Evolutionary conservation across 495 filamentous ascomycete genomes (phyloP).

Genomic region (Podospora pseudoanserina): DNA sequence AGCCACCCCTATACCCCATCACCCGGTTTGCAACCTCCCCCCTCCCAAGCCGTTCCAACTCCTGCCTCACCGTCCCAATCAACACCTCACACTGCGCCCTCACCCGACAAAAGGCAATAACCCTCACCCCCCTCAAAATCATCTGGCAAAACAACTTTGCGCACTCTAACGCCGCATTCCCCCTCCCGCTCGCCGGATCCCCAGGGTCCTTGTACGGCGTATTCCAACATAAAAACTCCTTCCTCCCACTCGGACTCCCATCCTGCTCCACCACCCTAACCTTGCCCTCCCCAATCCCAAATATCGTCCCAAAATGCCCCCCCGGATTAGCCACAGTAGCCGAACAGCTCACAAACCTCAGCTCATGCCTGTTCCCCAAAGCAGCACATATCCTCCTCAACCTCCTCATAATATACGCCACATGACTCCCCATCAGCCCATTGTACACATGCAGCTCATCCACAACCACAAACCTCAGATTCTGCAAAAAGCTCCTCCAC

Average conservation of each 20-base stretch:
- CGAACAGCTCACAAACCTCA: constrained; percentile 95
- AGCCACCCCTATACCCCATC: constrained; percentile 95
- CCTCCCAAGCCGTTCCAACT: constrained; percentile 68
- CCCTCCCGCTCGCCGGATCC: constrained; percentile 82
- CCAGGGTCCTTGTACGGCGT: constrained; percentile 89
- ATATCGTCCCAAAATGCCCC: constrained; percentile 88
- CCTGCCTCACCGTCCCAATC: constrained; percentile 71
- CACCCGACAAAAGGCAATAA: constrained; percentile 91
- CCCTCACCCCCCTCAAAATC: constrained; percentile 79
- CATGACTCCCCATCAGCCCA: constrained; percentile 88
- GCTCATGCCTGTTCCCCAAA: constrained; percentile 71
- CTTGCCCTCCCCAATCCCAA: constrained; percentile 74
- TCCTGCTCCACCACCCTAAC: constrained; percentile 83
- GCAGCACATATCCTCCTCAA: constrained; percentile 86
- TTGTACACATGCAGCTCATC: constrained; percentile 96
- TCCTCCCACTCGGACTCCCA: constrained; percentile 83
- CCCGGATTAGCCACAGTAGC: constrained; percentile 94
- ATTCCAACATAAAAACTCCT: constrained; percentile 98
- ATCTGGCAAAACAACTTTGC: constrained; percentile 88
- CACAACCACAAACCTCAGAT: constrained; percentile 85
- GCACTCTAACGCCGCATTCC: constrained; percentile 76
- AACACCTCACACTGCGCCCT: constrained; percentile 85
- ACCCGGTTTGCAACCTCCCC: constrained; percentile 71
- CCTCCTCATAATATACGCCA: constrained; percentile 91
- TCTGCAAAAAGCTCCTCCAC: constrained; percentile 86